Base-by-base conservation (phyloP, 805 yeast genomes). In the Scheffersomyces ergatensis region DNA sequence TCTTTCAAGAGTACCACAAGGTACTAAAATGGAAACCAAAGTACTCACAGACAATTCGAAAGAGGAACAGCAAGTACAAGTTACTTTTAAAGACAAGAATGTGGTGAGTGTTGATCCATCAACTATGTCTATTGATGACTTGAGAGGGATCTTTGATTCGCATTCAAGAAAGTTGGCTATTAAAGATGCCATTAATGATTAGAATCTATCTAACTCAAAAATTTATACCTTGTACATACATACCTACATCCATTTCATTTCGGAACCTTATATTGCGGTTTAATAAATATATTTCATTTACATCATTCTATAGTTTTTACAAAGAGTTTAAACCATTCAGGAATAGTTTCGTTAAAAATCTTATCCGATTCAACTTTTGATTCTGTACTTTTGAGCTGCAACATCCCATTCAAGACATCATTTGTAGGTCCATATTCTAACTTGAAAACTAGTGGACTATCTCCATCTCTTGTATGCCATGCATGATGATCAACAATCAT, bases 151-250 rank as follows among this genome's bases (percentile, higher is more conserved):
- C 45, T 80, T 92, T 48, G 95, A 90, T 58, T 73, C 85, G 42
- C 95, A 90, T 57, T 88, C 96, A 8, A 80, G 96, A 63, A 77
- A 80, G 53, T 65, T 90, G 51, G 81, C 81, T 44, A 72, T 89
- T 51, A 74, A 85, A 54, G 96, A 89, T 45, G 83, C 84, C 45
- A 79, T 86, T 38, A 37, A 53, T 9, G 61, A 54, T 32, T 54
- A 49, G 39, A 3, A n/a, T 31, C 18, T 21, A 13, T 34, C 5
- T n/a, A n/a, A n/a, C n/a, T n/a, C n/a, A n/a, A n/a, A n/a, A n/a
- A n/a, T n/a, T n/a, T n/a, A n/a, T n/a, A n/a, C n/a, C n/a, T 34
- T 21, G 8, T 20, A 11, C 24, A 23, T 31, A 8, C 7, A 31
- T 18, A 8, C 30, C n/a, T 26, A 26, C 30, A 18, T 33, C n/a